Percentiles rank a stretch among this genome's conserved stretches.
phyloP scores from a whole-genome alignment of 2,329 filamentous ascomycete species.

The Fusarium sp. region DNA sequence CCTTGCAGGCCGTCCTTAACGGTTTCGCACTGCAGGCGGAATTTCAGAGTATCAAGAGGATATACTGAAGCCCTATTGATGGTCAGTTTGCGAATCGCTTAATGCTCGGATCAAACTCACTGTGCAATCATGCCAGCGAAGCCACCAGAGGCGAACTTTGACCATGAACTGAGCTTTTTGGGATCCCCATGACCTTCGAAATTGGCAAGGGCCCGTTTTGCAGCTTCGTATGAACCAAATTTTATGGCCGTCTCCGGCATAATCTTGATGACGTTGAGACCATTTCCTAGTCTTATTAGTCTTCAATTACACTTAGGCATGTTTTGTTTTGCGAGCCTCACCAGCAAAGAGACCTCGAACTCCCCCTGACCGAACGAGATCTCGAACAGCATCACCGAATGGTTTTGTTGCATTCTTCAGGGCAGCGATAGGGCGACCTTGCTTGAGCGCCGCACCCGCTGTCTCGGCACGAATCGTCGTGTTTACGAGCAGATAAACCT shows the following conservation, averaged over 20 bases:
- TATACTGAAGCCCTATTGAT: slow-evolving; percentile 84
- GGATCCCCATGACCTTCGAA: slow-evolving; percentile 91
- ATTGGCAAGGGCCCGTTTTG: slow-evolving; percentile 86
- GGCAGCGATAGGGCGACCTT: slow-evolving; percentile 75
- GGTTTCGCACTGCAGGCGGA: slow-evolving; percentile 91
- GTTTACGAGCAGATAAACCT: slow-evolving; percentile 97
- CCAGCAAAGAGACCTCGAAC: slow-evolving; percentile 92
- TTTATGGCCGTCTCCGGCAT: slow-evolving; percentile 99
- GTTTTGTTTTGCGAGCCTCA: slow-evolving; percentile 59
- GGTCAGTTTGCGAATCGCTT: slow-evolving; percentile 20
- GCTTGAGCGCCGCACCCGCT: slow-evolving; percentile 75
- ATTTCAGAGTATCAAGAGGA: slow-evolving; percentile 86
- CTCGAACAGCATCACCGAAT: slow-evolving; percentile 78
- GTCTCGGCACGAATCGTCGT: slow-evolving; percentile 68
- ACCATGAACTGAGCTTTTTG: slow-evolving; percentile 81
- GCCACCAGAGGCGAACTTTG: slow-evolving; percentile 92
- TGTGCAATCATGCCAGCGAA: slow-evolving; percentile 95
- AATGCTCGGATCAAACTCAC: slow-evolving; percentile 61
- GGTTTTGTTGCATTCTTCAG: slow-evolving; percentile 76
- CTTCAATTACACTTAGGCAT: background rate
- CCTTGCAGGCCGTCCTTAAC: slow-evolving; percentile 87
- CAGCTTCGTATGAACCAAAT: slow-evolving; percentile 96
- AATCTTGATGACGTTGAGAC: slow-evolving; percentile 95
- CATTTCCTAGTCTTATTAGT: slow-evolving; percentile 77
- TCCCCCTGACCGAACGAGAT: slow-evolving; percentile 88